Evolutionary conservation across 352 stramenopile genomes (phyloP).

Genomic region (Globisporangium takayamanum): DNA sequence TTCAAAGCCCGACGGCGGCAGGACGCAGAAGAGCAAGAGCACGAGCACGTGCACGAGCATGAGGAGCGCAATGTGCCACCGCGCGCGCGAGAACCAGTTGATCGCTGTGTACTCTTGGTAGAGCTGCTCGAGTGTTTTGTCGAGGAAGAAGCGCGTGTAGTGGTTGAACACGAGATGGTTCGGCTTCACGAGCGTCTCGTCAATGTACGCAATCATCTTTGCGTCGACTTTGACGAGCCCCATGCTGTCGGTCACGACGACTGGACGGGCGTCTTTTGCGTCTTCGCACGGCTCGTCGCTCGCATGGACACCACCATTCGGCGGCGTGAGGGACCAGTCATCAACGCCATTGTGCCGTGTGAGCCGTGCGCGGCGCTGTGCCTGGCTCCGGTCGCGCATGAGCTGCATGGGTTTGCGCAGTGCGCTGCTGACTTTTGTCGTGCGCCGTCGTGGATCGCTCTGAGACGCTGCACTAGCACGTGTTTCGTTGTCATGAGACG

Average conservation of each 20-base stretch:
- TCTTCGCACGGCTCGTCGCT: background rate
- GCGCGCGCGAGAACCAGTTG: conserved; percentile 75
- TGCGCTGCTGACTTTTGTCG: conserved; percentile 13
- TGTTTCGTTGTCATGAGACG: background rate
- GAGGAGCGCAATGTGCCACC: conserved; percentile 65
- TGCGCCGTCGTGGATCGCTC: background rate
- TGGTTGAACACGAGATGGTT: conserved; percentile 71
- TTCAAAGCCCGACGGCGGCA: conserved; percentile 51
- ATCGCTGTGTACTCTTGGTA: conserved; percentile 85
- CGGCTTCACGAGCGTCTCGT: conserved; percentile 65
- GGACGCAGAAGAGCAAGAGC: conserved; percentile 52
- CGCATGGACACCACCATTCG: too few species aligned
- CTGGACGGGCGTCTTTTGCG: background rate
- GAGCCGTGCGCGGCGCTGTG: conserved; percentile 5
- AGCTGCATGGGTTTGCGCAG: conserved; percentile 19
- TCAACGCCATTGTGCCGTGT: background rate
- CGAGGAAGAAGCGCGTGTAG: conserved; percentile 76
- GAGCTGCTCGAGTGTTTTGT: conserved; percentile 59
- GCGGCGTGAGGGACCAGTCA: too few species aligned
- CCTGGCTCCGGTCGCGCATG: conserved; percentile 14
- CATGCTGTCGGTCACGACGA: background rate
- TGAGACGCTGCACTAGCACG: background rate
- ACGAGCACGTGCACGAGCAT: conserved; percentile 69
- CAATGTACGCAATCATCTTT: conserved; percentile 65
- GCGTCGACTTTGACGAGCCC: conserved; percentile 22